These are phyloP conservation scores for Blastobotrys capitulatus DNA, from an alignment of 1,139 yeast species.

Conservation along the genomic window DNA sequence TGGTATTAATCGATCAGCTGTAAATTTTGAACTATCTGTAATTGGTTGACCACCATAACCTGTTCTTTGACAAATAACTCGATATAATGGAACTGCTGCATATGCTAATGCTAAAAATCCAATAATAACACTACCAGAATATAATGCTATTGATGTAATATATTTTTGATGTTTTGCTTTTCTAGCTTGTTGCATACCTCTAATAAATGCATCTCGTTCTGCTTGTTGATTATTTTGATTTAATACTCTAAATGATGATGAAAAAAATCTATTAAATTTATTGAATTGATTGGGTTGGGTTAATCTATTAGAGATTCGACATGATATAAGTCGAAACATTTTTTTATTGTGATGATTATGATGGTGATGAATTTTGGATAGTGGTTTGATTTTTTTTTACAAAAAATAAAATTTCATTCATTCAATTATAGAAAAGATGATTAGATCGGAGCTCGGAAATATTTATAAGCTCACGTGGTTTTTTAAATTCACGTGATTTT, in stretches of 20 bases:
- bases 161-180: conserved; percentile 31
- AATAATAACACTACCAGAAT: conserved; percentile 65
- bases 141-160: conserved; percentile 55
- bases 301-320: no score
- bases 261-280: not conserved
- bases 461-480: no score
- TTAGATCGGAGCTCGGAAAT: no score
- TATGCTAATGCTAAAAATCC: conserved; percentile 76
- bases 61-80: conserved; percentile 89
- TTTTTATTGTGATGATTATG: no score
- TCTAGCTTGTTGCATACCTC: conserved; percentile 32
- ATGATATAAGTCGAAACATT: no score
- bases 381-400: no score
- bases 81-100: conserved; percentile 88
- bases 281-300: no score
- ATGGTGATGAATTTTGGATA: no score
- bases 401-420: no score
- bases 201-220: conserved; percentile 20
- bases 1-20: conserved; percentile 83
- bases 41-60: conserved; percentile 97
- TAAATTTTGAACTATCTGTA: conserved; percentile 72
- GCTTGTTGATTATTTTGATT: conserved; percentile 10
- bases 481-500: no score
- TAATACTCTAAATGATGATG: not conserved
- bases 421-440: no score